A percentile compares a stretch with the other conserved stretches of the same genome.
Evolutionary conservation across 768 basidiomycete species (phyloP).

Genomic region (Naganishia antarctica): DNA sequence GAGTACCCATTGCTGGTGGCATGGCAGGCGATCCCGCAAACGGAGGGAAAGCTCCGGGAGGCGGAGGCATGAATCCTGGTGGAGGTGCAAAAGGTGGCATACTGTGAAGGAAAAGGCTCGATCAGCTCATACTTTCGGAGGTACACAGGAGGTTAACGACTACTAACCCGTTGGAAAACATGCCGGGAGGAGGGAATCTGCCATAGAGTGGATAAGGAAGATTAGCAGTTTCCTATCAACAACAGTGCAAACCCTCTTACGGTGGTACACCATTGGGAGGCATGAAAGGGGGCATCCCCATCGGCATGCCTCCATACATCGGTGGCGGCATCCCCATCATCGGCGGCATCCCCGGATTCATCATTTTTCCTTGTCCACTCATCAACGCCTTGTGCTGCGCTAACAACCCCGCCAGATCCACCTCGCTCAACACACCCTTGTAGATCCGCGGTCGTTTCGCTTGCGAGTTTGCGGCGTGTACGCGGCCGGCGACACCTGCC

Average conservation of each 20-base stretch:
- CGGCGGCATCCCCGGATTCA: constrained; percentile 50
- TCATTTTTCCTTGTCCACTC: constrained; percentile 53
- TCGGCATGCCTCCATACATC: constrained; percentile 37
- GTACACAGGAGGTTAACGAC: no score
- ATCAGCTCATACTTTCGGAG: no score
- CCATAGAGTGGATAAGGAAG: constrained; percentile 29
- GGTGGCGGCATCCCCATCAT: constrained; percentile 29
- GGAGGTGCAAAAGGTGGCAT: constrained; percentile 33
- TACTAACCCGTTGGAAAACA: constrained; percentile 23
- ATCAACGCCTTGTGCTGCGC: constrained; percentile 87
- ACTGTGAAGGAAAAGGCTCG: constrained; percentile 40
- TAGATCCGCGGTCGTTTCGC: constrained; percentile 65
- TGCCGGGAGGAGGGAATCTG: constrained; percentile 35
- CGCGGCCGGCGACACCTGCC: constrained; percentile 58
- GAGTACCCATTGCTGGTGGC: constrained; percentile 16
- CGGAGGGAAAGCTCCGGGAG: constrained; percentile 31
- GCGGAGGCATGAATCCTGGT: constrained; percentile 24
- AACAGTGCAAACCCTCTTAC: neutral
- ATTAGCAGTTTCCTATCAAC: neutral
- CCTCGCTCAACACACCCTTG: constrained; percentile 70
- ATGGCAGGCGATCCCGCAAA: constrained; percentile 42
- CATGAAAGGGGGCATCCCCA: constrained; percentile 40
- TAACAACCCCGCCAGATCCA: constrained; percentile 76
- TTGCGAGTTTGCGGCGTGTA: constrained; percentile 55
- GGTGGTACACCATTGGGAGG: neutral